Evolutionary conservation across 2,329 filamentous ascomycete genomes (phyloP), one percentile per base, ranked within the genome.

Genomic region (Venturia aucupariae): DNA sequence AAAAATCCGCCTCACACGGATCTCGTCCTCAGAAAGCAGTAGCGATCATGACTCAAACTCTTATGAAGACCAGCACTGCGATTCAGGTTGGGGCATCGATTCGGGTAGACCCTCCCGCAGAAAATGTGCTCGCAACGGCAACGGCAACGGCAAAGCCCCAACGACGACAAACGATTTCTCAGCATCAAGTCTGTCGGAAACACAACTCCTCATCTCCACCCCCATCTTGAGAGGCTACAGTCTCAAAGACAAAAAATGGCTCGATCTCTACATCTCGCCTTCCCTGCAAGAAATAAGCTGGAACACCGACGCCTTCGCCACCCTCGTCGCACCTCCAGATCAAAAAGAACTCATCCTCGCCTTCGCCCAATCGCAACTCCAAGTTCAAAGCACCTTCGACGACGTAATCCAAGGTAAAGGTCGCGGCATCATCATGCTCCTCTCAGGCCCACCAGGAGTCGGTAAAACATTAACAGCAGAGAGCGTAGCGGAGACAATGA

Each of bases 331-430:
- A 13, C 71, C 71, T 1, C 67, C 69, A 30, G 70, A 72, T 41
- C 70, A 73, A 61, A 73, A 73, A 46, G 71, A 73, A 51, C 68
- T 72, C 11, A 72, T 73, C 42, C 69, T 73, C 17, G 71, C 69
- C 30, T 73, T 73, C 66, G 71, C 71, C 0, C 66, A 72, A 51
- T 70, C 69, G 4, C 71, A 73, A 61, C 66, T 67, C 11, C 68
- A 69, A 64, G 68, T 69, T 64, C 32, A 66, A 32, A 41, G 8
- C 22, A 60, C 67, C 11, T 80, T 82, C 67, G 79, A 82, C 68
- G 80, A 83, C 67, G 72, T 82, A n/a, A 78, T 84, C 35, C 74
- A 77, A 39, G 81, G 79, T 38, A 84, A 84, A 68, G 82, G 81
- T 19, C 75, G 75, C 17, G 81, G 81, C 8, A 76, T 82, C 62